These are phyloP conservation scores for Cyberlindnera maritima DNA, from an alignment of 805 yeast species.

Conservation along the genomic window DNA sequence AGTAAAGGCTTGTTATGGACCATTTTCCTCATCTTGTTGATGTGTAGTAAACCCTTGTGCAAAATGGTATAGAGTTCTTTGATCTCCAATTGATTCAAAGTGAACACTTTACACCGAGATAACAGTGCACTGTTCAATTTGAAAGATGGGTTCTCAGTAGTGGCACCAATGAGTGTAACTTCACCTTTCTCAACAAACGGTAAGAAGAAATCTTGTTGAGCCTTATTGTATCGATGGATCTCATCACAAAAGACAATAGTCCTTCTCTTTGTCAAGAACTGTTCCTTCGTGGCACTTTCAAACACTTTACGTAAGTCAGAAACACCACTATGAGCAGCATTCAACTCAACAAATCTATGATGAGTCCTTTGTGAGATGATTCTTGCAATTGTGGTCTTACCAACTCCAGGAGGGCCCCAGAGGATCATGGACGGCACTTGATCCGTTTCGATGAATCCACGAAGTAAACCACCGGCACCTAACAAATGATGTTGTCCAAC, in stretches of 20 bases:
- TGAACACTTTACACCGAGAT: conserved; percentile 81
- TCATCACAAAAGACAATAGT: conserved; percentile 88
- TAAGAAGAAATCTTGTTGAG: conserved; percentile 85
- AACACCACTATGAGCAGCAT: conserved; percentile 76
- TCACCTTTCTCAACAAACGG: conserved; percentile 85
- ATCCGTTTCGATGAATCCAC: conserved; percentile 59
- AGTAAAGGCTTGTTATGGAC: conserved; percentile 48
- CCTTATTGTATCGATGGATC: conserved; percentile 80
- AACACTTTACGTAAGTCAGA: conserved; percentile 64
- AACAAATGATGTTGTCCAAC: conserved; percentile 85
- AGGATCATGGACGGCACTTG: conserved; percentile 80
- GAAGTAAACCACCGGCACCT: conserved; percentile 57
- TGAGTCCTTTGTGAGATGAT: conserved; percentile 34
- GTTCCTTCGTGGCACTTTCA: conserved; percentile 37
- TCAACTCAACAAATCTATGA: conserved; percentile 66
- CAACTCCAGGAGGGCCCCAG: conserved; percentile 97
- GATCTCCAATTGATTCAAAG: conserved; percentile 49
- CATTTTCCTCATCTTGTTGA: conserved; percentile 59
- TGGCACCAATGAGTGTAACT: conserved; percentile 87
- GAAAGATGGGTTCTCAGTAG: conserved; percentile 91
- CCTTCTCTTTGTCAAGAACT: conserved; percentile 41
- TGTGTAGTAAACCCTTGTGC: conserved; percentile 51
- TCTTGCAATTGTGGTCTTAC: conserved; percentile 83
- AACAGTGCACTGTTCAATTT: conserved; percentile 78
- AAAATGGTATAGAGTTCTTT: conserved; percentile 54